Evolutionary conservation across 805 yeast genomes (phyloP), one percentile per base, ranked within the genome.

Genomic region (Wickerhamiella sorbophila): DNA sequence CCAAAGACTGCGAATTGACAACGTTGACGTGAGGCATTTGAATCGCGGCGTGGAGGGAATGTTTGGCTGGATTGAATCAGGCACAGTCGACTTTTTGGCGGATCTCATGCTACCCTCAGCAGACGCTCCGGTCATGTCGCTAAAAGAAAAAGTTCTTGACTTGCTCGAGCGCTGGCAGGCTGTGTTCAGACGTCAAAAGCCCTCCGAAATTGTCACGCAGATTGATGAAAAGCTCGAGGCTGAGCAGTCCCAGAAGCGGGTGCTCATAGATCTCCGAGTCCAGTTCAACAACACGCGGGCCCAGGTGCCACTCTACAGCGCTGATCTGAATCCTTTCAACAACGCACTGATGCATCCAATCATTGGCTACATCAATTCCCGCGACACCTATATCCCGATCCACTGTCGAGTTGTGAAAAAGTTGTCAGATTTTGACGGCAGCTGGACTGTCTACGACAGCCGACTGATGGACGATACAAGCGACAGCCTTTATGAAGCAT

Each of bases 381-480:
- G 82, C 45, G 82, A 83, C 54, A 85, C 97, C 0, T 82, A 79
- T 54, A 87, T 91, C 45, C 95, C 94, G 35, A 77, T 88, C 44
- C 70, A 76, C 46, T 84, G 94, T 55, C 74, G 85, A 3, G 76
- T 91, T 6, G 79, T 79, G 27, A 91, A 91, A 56, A 71, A 74
- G 36, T 61, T 86, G 18, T 65, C 68, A 21, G 98, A 91, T 55
- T 91, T 91, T 58, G 86, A 83, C 52, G 98, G 98, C 0, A 75
- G 94, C 5, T 91, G 98, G 98, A 88, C 98, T 1, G 69, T 85
- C 2, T 91, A 86, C 59, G 98, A 91, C 57, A 79, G 91, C 21
- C 66, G 79, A 40, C 65, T 91, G 45, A 85, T 88, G 94, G 91
- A 82, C 55, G 96, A 88, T 55, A 68, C 91, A 39, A 79, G 91